Conservation (phyloP, 345 rosid species). For the Nasturtium officinale region DNA sequence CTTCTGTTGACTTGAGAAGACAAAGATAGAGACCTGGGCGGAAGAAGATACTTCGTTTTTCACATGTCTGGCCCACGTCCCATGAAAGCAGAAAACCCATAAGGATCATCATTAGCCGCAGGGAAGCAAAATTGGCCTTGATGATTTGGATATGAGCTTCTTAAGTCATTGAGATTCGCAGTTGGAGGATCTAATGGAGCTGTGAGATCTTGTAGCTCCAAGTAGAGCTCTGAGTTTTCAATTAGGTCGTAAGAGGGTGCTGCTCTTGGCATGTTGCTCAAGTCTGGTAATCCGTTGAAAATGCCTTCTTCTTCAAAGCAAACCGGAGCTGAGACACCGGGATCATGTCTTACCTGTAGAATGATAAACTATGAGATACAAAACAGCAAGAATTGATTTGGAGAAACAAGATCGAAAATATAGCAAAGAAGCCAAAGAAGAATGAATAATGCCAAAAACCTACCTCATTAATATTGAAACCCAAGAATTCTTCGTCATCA, state of each 20-base stretch:
- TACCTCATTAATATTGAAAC: slow-evolving; percentile 35
- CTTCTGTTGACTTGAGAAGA: not conserved
- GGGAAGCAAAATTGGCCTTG: slow-evolving; percentile 30
- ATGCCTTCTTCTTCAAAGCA: slow-evolving; percentile 31
- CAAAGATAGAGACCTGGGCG: slow-evolving; percentile 5
- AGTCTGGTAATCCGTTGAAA: slow-evolving; percentile 29
- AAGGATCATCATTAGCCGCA: slow-evolving; percentile 25
- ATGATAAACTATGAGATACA: slow-evolving; percentile 26
- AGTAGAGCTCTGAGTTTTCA: slow-evolving; percentile 35
- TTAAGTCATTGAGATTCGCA: slow-evolving; percentile 11
- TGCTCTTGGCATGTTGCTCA: slow-evolving; percentile 22
- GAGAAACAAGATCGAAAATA: not conserved
- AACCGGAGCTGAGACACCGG: slow-evolving; percentile 9
- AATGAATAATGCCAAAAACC: not conserved
- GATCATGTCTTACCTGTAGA: slow-evolving; percentile 24
- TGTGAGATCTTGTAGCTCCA: slow-evolving; percentile 41
- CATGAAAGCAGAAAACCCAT: slow-evolving; percentile 10
- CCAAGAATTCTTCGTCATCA: slow-evolving; percentile 26
- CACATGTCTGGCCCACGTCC: slow-evolving; percentile 23
- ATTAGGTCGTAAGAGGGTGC: slow-evolving; percentile 32
- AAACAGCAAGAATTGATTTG: not conserved
- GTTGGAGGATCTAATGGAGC: slow-evolving; percentile 21
- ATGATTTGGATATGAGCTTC: slow-evolving; percentile 1
- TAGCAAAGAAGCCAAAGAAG: slow-evolving; percentile 1
- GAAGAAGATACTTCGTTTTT: slow-evolving; percentile 5